Base-by-base conservation (phyloP, 192 early-diverging fungal genomes). In the Coemansia sp. region DNA sequence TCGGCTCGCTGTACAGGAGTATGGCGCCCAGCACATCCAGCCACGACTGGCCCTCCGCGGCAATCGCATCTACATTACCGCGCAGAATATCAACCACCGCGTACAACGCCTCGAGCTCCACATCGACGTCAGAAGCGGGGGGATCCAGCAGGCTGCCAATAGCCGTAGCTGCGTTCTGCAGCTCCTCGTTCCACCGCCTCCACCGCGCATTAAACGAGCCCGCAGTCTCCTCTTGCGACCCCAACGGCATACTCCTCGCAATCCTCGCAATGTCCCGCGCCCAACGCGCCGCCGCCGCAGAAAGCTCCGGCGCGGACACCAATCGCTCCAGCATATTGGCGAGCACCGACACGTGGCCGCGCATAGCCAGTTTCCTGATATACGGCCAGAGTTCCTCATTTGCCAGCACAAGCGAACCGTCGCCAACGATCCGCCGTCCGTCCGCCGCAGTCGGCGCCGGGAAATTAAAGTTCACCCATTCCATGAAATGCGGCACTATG, bases 1-100 rank as follows among this genome's bases (percentile, higher is more conserved):
- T 72, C 15, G 87, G 86, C 29, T 86, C 80, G 22, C 77, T 78
- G 42, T 86, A 89, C 53, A 87, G 63, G 4, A 86, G 65, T 5
- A 76, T 69, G 17, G 85, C 86, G 0, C 84, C 82, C 31, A 89
- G 54, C 2, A 84, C 66, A 29, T 89, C 86, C 51, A 83, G 78
- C 85, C 87, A 86, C 24, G 68, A 62, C 9, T 79, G 68, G 41
- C 74, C 76, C 17, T 69, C 53, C 19, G 61, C 67, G 4, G 83
- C 56, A 0, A 86, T 84, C 0, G 66, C 38, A 19, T 85, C 74
- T 0, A 61, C 65, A 19, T 87, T 60, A 14, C 87, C 86, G 5
- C 72, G 54, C 53, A 83, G 41, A 2, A 78, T 54, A 20, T 71
- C 65, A 2, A 61, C 65, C 6, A 83, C 62, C 14, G 27, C 27